A percentile compares a stretch with the other conserved stretches of the same genome.
Conservation (phyloP, 768 basidiomycete genomes). For the Boletus edulis region DNA sequence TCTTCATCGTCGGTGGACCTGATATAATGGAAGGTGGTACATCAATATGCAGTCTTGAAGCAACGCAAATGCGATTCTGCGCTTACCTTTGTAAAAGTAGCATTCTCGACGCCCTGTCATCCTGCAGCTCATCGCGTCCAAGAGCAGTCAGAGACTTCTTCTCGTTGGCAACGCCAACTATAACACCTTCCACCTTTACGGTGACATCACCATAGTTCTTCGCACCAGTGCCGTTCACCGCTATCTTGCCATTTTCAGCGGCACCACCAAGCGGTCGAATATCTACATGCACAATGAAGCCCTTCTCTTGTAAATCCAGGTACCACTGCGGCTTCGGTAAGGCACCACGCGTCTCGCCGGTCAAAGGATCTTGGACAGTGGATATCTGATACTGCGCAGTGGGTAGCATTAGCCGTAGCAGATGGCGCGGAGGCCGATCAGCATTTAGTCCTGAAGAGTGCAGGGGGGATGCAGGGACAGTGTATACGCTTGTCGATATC, state of each 20-base stretch:
- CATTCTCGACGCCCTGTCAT: constrained; percentile 67
- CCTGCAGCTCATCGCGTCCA: constrained; percentile 74
- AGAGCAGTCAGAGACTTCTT: constrained; percentile 72
- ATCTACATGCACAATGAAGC: constrained; percentile 55
- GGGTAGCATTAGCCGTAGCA: constrained; percentile 75
- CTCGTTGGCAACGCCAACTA: constrained; percentile 56
- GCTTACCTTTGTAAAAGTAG: constrained; percentile 63
- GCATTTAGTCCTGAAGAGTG: constrained; percentile 67
- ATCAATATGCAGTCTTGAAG: constrained; percentile 1
- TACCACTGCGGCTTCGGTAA: constrained; percentile 75
- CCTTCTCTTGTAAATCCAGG: constrained; percentile 56
- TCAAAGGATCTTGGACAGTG: constrained; percentile 78
- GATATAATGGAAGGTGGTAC: neutral
- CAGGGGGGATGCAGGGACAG: constrained; percentile 78
- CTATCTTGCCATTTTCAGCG: constrained; percentile 1
- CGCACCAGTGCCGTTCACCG: neutral
- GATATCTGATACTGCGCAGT: constrained; percentile 79
- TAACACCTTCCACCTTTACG: constrained; percentile 37
- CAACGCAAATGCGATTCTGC: neutral
- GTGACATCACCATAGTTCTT: constrained; percentile 12
- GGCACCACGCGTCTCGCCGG: constrained; percentile 59
- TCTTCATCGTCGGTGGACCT: constrained; percentile 59
- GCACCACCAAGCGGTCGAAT: constrained; percentile 48
- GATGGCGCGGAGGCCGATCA: constrained; percentile 59
- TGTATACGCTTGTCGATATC: constrained; percentile 59